Evolutionary conservation across 169 alveolate genomes (phyloP).

Genomic region (Theileria annulata): DNA sequence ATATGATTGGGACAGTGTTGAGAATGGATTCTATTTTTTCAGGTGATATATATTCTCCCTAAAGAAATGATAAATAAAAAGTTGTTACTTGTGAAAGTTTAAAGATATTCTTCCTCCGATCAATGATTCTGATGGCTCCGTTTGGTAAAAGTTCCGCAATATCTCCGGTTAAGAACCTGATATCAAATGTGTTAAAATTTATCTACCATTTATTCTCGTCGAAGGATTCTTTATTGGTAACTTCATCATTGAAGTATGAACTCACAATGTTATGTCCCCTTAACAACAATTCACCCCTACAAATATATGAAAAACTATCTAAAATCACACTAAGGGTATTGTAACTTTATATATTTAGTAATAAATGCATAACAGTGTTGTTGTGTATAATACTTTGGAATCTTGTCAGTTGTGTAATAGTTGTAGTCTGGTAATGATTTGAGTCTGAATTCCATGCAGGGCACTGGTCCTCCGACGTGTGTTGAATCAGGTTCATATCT

Average conservation of each 20-base stretch:
- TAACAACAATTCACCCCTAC: constrained; percentile 73
- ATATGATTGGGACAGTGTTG: constrained; percentile 57
- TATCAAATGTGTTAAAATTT: constrained; percentile 23
- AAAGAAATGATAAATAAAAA: neutral
- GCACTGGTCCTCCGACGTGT: constrained; percentile 89
- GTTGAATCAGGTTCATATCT: constrained; percentile 73
- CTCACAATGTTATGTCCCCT: constrained; percentile 82
- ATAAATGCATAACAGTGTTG: constrained; percentile 42
- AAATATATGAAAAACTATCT: constrained; percentile 30
- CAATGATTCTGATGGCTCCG: constrained; percentile 89
- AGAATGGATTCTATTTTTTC: constrained; percentile 86
- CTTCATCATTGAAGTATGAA: constrained; percentile 87
- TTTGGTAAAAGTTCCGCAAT: constrained; percentile 84
- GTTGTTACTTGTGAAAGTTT: constrained; percentile 82
- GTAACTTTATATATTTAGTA: constrained; percentile 44
- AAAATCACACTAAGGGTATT: constrained; percentile 29
- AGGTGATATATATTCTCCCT: constrained; percentile 95
- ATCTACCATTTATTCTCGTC: constrained; percentile 81
- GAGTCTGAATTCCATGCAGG: constrained; percentile 83
- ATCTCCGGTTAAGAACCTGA: constrained; percentile 88
- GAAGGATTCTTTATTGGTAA: constrained; percentile 82
- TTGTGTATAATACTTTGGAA: constrained; percentile 60
- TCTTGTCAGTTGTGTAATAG: constrained; percentile 65
- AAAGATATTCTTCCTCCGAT: constrained; percentile 91
- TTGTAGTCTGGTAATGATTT: constrained; percentile 91